A percentile compares a stretch with the other conserved stretches of the same genome.
Conservation (phyloP, 148 eudicot species). For the Camellia granthamiana region DNA sequence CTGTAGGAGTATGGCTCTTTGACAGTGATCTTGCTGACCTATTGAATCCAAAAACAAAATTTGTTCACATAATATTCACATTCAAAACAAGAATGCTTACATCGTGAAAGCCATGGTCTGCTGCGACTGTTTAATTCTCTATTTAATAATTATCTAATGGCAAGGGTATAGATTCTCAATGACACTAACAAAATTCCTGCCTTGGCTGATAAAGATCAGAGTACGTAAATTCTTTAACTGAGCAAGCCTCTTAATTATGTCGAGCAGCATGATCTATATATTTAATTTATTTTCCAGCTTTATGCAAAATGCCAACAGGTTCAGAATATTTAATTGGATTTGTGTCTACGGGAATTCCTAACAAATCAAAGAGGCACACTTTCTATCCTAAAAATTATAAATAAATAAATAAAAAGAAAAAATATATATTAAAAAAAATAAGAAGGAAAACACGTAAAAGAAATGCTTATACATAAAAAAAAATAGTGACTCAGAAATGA, state of each 20-base stretch:
- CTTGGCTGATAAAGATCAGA: not conserved
- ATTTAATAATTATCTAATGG: not conserved
- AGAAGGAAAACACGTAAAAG: not conserved
- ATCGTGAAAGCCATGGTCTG: not conserved
- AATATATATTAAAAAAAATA: too few relatives aligned
- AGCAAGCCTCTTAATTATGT: not conserved
- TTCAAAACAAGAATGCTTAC: not conserved
- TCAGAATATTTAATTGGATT: not conserved
- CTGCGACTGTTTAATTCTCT: not conserved
- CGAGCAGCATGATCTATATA: not conserved
- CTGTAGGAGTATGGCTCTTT: constrained; percentile 56
- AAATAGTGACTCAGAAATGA: not conserved
- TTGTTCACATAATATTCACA: not conserved
- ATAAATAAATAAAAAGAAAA: not conserved
- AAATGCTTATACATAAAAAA: not conserved
- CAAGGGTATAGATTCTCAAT: not conserved
- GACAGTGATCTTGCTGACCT: constrained; percentile 80
- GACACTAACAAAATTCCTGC: not conserved
- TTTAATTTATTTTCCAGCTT: not conserved
- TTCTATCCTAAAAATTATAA: not conserved
- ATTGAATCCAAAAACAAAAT: constrained; percentile 19
- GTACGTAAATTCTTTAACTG: not conserved
- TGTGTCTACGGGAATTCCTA: not conserved
- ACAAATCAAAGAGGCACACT: not conserved
- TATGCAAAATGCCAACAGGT: not conserved